Conservation (phyloP, 179 eudicot genomes). For the Drosera spatulata region DNA sequence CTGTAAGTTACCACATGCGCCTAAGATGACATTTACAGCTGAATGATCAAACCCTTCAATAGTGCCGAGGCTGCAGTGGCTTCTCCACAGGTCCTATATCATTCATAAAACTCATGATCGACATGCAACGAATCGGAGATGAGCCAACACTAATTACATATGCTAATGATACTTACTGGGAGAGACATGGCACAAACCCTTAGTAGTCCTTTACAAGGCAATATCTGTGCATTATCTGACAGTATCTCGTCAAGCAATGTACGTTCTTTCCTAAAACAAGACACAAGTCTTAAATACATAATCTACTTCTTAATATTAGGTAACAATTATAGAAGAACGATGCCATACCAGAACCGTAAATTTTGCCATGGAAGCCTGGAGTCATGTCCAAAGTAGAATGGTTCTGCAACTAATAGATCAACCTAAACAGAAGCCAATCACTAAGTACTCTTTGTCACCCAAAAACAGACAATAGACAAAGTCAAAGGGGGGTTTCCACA, state of each 20-base stretch:
- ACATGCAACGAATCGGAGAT: background rate
- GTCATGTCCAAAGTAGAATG: conserved; percentile 76
- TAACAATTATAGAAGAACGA: background rate
- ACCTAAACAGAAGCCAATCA: conserved; percentile 31
- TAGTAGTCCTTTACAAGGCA: conserved; percentile 79
- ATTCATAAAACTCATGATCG: background rate
- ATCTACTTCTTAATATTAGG: background rate
- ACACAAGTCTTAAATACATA: background rate
- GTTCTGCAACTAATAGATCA: conserved; percentile 75
- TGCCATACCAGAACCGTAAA: conserved; percentile 68
- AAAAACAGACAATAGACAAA: too few species aligned
- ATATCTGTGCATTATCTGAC: conserved; percentile 44
- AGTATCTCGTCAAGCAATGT: conserved; percentile 49
- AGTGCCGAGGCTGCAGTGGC: conserved; percentile 49
- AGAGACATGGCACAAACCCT: conserved; percentile 79
- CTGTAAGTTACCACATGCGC: conserved; percentile 66
- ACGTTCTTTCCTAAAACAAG: conserved; percentile 57
- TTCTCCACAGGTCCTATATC: conserved; percentile 79
- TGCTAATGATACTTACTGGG: conserved; percentile 43
- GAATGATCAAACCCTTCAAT: conserved; percentile 91
- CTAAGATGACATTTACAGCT: conserved; percentile 48
- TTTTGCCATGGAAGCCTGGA: conserved; percentile 80
- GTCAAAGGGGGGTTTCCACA: too few species aligned
- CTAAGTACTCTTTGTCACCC: too few species aligned
- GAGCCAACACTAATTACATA: background rate